These are phyloP conservation scores for Lippia alba DNA, from an alignment of 305 asterid genomes.

Conservation along the genomic window DNA sequence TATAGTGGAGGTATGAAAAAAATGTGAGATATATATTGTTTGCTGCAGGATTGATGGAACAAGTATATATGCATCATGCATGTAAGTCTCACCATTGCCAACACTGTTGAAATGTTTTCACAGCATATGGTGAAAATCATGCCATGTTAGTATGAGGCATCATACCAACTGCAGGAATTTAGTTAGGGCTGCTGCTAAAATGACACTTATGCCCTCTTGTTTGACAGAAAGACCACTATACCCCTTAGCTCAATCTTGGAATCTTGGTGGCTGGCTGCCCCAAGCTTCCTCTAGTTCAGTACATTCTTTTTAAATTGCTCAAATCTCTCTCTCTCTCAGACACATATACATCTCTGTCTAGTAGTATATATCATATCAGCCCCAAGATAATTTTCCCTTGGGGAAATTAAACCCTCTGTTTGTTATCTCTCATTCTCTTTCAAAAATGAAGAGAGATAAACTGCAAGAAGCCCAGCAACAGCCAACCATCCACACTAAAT, in stretches of 20 bases:
- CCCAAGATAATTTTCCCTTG: neutral
- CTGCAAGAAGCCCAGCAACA: conserved; percentile 41
- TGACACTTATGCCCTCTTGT: too few species aligned
- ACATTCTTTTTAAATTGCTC: neutral
- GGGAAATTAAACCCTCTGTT: neutral
- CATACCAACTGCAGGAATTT: too few species aligned
- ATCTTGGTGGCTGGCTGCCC: conserved; percentile 13
- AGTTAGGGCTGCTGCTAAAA: too few species aligned
- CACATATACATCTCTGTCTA: neutral
- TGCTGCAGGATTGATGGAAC: neutral
- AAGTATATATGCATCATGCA: too few species aligned
- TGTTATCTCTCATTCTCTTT: neutral
- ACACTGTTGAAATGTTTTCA: too few species aligned
- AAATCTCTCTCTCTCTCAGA: neutral
- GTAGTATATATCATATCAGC: too few species aligned
- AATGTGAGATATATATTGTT: neutral
- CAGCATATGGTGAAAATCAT: too few species aligned
- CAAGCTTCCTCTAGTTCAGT: conserved; percentile 24
- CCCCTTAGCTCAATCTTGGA: conserved; percentile 1
- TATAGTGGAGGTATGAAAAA: too few species aligned
- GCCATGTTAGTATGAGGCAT: too few species aligned
- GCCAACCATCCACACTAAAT: conserved; percentile 36
- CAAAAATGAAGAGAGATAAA: conserved; percentile 34
- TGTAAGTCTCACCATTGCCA: too few species aligned
- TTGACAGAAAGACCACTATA: neutral